Evolutionary conservation across 179 eudicot species (phyloP).

Genomic region (Silene vulgaris): DNA sequence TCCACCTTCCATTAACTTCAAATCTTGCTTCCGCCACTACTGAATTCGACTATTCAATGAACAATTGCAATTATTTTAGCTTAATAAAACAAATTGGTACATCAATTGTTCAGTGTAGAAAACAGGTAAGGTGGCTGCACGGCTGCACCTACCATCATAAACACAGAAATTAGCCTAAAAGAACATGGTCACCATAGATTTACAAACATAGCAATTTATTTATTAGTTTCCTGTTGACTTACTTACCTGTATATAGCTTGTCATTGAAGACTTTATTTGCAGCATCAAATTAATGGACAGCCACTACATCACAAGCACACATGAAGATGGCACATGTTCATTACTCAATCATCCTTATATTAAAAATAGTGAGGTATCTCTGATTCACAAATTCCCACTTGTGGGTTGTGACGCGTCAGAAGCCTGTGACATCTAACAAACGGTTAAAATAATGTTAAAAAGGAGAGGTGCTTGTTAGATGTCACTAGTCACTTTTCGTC

Average conservation of each 20-base stretch:
- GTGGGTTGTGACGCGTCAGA: too few species aligned
- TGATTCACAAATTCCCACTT: background rate
- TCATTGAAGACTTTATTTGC: constrained; percentile 19
- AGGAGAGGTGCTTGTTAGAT: too few species aligned
- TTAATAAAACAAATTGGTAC: too few species aligned
- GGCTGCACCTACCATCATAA: background rate
- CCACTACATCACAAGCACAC: background rate
- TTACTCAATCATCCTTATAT: background rate
- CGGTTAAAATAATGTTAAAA: too few species aligned
- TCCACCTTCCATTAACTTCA: too few species aligned
- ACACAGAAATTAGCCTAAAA: constrained; percentile 3
- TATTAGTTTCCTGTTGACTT: constrained; percentile 8
- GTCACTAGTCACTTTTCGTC: too few species aligned
- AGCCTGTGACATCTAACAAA: too few species aligned
- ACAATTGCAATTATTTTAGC: background rate
- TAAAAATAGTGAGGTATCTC: constrained; percentile 19
- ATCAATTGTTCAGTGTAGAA: background rate
- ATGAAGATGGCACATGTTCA: background rate
- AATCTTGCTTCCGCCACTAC: too few species aligned
- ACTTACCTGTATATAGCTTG: constrained; percentile 13
- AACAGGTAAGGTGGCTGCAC: background rate
- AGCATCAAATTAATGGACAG: constrained; percentile 21
- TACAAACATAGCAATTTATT: background rate
- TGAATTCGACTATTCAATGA: background rate
- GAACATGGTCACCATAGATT: constrained; percentile 13